Conservation (phyloP, 257 asterid genomes). For the Gardenia jasminoides region DNA sequence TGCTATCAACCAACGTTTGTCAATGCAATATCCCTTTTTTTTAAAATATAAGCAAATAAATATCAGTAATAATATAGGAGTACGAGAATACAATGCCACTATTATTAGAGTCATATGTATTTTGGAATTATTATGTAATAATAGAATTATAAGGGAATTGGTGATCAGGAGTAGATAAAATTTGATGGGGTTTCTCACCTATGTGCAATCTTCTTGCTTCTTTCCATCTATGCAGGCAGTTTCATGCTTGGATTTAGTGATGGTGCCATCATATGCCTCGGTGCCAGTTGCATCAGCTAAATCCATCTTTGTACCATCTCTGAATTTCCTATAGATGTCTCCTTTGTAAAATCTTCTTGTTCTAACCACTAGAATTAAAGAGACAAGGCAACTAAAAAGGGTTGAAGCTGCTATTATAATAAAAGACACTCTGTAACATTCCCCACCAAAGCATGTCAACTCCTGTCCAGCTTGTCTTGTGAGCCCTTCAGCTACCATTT, state of each 20-base stretch:
- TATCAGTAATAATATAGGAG: no score
- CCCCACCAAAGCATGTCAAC: slow-evolving; percentile 35
- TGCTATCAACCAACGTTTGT: no score
- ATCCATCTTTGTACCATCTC: slow-evolving; percentile 8
- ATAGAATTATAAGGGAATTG: no score
- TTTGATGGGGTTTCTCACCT: no score
- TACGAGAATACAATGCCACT: no score
- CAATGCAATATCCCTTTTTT: no score
- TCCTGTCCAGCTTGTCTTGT: slow-evolving; percentile 28
- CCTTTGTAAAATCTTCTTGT: slow-evolving; percentile 45
- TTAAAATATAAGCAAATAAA: no score
- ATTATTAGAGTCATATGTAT: no score
- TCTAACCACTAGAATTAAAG: slow-evolving; percentile 34
- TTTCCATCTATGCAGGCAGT: neutral
- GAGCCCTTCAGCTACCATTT: slow-evolving; percentile 31
- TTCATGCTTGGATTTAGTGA: neutral
- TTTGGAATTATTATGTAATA: no score
- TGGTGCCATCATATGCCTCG: neutral
- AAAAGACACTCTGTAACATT: slow-evolving; percentile 35
- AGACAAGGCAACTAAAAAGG: slow-evolving; percentile 25
- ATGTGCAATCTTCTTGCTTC: no score
- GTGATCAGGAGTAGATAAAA: no score
- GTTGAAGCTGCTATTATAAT: slow-evolving; percentile 31
- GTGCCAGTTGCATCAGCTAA: neutral
- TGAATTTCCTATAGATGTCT: slow-evolving; percentile 48